Evolutionary conservation across 2,329 filamentous ascomycete species (phyloP).

Genomic region (Leptographium flavum): DNA sequence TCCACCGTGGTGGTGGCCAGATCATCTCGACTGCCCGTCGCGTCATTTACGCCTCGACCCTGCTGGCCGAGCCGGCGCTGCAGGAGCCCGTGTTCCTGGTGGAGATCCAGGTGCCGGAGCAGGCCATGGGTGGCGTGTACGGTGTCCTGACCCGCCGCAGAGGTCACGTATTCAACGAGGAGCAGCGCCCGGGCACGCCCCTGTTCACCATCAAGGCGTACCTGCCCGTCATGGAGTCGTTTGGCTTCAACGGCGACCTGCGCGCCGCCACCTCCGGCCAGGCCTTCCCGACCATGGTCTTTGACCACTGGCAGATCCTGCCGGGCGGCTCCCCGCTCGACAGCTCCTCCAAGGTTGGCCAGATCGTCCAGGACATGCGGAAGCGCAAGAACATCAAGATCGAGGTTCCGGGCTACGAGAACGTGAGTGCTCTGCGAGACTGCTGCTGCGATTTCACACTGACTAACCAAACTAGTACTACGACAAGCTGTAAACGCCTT

Average conservation of each 20-base stretch:
- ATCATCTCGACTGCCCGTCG: conserved; percentile 96
- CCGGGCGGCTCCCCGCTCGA: conserved; percentile 90
- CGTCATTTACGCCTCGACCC: conserved; percentile 85
- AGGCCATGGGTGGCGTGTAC: conserved; percentile 99
- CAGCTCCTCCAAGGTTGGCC: conserved; percentile 63
- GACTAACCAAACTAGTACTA: conserved; percentile 56
- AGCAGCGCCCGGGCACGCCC: conserved; percentile 96
- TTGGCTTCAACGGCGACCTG: conserved; percentile 93
- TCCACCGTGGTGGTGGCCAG: conserved; percentile 98
- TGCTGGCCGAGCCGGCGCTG: conserved; percentile 82
- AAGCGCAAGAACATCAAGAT: conserved; percentile 99
- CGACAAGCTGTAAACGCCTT: conserved; percentile 80
- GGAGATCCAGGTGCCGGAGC: conserved; percentile 97
- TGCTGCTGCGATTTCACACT: too few species aligned
- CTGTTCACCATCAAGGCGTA: conserved; percentile 75
- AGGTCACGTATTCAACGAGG: conserved; percentile 98
- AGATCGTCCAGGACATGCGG: conserved; percentile 76
- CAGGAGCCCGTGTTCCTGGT: conserved; percentile 97
- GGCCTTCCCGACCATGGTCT: conserved; percentile 97
- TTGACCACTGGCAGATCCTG: conserved; percentile 97
- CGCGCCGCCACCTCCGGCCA: conserved; percentile 87
- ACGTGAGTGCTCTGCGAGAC: too few species aligned
- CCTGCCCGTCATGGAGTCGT: conserved; percentile 26
- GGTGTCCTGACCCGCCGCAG: conserved; percentile 93
- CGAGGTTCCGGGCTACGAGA: conserved; percentile 81